Evolutionary conservation across 306 rosid genomes (phyloP), one percentile per base, ranked within the genome.

Genomic region (Ormosia semicastrata): DNA sequence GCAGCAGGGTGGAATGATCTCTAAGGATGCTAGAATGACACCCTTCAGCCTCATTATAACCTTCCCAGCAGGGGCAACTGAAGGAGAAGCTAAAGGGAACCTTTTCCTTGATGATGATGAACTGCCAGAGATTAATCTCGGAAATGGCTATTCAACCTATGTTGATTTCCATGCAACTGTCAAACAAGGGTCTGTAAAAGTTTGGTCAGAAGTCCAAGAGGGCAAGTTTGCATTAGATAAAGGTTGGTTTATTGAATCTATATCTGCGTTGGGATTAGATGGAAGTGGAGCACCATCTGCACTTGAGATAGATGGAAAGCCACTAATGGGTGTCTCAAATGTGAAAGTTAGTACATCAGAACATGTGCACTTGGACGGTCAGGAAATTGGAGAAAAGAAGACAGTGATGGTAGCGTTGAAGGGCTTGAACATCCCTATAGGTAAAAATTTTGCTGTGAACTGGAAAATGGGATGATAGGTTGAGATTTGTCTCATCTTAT

Each of bases 131-230:
- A 95, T 95, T 72, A 85, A 85, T 9, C 93, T 95, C 7, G 97
- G 99, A 52, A 87, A 87, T 30, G 98, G 99, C 56, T 79, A 82
- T 54, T 93, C 99, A 2, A 92, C 91, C 3, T 93, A 86, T 54
- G 65, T 92, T 13, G 91, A 92, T 66, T 83, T 95, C 57, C 85
- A 87, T 30, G 98, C 96, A 30, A 86, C 87, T 18, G 65, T 93
- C 14, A 84, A 85, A 24, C 54, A 88, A 57, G 96, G 98, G 66
- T 73, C 49, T 66, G 94, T 92, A 77, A 95, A 92, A 66, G 79
- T 95, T 39, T 93, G 98, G 97, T 95, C 99, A 66, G 78, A 89
- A 75, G 99, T 95, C 67, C 89, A 90, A 84, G 99, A 93, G 79
- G 84, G 97, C 2, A 86, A 90, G 87, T 95, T 78, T 89, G 99